phyloP scores from a whole-genome alignment of 75 land plant species.

The Sequoiadendron giganteum region DNA sequence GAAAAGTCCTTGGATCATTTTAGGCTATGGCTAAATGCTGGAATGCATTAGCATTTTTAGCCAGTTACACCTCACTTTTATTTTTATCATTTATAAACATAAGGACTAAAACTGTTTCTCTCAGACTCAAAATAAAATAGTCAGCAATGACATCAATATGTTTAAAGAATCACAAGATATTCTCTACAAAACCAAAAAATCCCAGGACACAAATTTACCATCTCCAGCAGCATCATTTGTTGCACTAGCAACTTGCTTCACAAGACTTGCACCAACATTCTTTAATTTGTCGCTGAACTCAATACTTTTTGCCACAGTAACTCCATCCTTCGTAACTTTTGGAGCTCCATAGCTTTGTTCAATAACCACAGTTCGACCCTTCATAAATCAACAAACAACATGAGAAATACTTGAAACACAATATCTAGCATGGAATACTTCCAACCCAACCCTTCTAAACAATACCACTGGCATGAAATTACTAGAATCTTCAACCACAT shows the following conservation, averaged over 20 bases:
- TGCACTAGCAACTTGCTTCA: conserved; percentile 93
- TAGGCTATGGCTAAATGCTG: neutral
- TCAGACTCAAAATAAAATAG: neutral
- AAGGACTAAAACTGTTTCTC: neutral
- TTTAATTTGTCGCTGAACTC: conserved; percentile 77
- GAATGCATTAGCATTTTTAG: neutral
- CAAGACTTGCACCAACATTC: conserved; percentile 85
- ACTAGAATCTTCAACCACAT: neutral
- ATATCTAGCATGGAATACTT: neutral
- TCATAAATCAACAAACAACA: neutral
- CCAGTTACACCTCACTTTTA: neutral
- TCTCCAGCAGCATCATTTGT: conserved; percentile 94
- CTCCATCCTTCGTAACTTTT: conserved; percentile 94
- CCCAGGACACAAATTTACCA: conserved; percentile 42
- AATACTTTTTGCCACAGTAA: conserved; percentile 88
- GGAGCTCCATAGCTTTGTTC: conserved; percentile 89
- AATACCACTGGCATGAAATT: neutral
- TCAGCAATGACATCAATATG: neutral
- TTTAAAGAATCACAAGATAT: neutral
- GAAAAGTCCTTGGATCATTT: neutral
- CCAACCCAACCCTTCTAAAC: neutral
- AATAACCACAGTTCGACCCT: conserved; percentile 84
- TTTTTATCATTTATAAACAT: neutral
- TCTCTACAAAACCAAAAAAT: neutral
- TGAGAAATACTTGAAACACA: neutral